Conservation (phyloP, 148 eudicot species). For the Bassia scoparia region DNA sequence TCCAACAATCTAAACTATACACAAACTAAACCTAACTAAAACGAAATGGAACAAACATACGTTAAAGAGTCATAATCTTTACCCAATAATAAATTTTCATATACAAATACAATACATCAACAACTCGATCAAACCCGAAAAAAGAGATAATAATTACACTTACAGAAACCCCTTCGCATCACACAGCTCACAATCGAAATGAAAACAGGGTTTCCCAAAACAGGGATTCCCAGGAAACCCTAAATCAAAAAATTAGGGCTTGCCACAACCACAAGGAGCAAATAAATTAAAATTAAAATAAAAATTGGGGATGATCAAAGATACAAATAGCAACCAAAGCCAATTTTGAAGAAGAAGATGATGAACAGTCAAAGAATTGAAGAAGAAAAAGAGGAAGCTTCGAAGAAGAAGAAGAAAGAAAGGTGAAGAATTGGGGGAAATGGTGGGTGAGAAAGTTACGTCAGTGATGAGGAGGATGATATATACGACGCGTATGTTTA, state of each 20-base stretch:
- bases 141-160: neutral
- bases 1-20: constrained; percentile 22
- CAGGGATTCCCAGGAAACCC: neutral
- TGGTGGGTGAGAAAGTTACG: constrained; percentile 7
- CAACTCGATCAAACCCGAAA: neutral
- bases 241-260: constrained; percentile 7
- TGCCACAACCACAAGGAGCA: neutral
- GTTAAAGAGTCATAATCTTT: constrained; percentile 1
- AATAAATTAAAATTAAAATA: too few species aligned
- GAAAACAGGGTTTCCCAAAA: neutral
- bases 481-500: constrained; percentile 17
- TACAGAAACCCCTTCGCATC: constrained; percentile 17
- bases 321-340: neutral
- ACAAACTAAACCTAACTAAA: constrained; percentile 8
- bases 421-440: neutral
- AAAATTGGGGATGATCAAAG: too few species aligned
- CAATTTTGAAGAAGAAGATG: neutral
- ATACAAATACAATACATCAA: constrained; percentile 7
- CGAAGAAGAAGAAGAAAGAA: neutral
- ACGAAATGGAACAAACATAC: neutral
- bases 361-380: neutral
- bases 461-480: constrained; percentile 6
- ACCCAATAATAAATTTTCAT: neutral
- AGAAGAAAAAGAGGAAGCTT: neutral
- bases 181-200: neutral